These are phyloP conservation scores for Leersia perrieri DNA, from an alignment of 176 grass and related monocot genomes.

Conservation along the genomic window DNA sequence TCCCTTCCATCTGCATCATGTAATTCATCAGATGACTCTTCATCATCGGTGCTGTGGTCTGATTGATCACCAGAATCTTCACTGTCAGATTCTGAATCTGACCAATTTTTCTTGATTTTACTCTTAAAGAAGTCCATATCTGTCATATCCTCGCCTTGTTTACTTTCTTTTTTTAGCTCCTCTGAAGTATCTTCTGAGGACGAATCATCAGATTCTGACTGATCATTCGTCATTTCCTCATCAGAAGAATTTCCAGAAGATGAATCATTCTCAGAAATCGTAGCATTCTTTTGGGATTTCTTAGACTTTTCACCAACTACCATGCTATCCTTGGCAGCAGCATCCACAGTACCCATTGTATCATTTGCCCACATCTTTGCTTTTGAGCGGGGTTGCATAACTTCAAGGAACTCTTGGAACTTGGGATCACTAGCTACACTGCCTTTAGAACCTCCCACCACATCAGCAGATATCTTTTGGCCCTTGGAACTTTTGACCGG, in stretches of 20 bases:
- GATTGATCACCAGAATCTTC: conserved; percentile 46
- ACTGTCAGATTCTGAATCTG: conserved; percentile 75
- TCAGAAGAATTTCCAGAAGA: conserved; percentile 42
- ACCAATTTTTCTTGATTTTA: conserved; percentile 94
- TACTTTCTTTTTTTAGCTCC: conserved; percentile 36
- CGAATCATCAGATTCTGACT: conserved; percentile 17
- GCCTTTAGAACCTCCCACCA: conserved; percentile 34
- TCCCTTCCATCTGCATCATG: conserved; percentile 31
- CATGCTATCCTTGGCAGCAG: conserved; percentile 36
- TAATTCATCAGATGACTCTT: conserved; percentile 35
- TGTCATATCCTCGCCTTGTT: conserved; percentile 41
- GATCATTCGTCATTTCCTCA: conserved; percentile 28
- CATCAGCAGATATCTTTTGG: conserved; percentile 28
- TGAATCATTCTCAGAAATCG: conserved; percentile 25
- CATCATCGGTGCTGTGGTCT: conserved; percentile 21
- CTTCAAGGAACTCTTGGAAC: conserved; percentile 79
- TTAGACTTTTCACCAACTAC: conserved; percentile 32
- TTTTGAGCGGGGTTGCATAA: conserved; percentile 86
- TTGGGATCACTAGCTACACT: conserved; percentile 55
- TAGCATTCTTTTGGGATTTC: conserved; percentile 21
- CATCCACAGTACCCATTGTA: conserved; percentile 39
- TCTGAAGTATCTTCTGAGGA: conserved; percentile 30
- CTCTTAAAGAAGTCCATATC: conserved; percentile 91
- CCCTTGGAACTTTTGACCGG: conserved; percentile 39
- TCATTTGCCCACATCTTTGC: conserved; percentile 94